phyloP scores from a whole-genome alignment of 768 basidiomycete species.

The Lentinus tigrinus region DNA sequence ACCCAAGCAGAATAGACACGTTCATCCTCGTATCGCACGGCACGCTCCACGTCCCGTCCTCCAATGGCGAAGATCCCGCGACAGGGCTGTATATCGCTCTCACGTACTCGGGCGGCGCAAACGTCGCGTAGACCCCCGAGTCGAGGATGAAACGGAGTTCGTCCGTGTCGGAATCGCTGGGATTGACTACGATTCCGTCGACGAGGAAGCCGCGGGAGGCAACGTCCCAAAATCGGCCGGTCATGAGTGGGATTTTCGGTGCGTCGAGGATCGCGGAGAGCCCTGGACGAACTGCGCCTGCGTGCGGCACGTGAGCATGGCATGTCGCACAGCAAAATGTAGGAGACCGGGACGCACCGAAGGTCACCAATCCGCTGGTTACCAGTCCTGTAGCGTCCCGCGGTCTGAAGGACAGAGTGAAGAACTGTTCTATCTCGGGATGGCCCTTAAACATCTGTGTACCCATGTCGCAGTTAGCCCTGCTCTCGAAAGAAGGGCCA shows the following conservation, averaged over 20 bases:
- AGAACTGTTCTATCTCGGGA: not conserved
- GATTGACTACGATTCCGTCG: not conserved
- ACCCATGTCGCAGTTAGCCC: not conserved
- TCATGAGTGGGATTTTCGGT: not conserved
- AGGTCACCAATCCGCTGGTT: not conserved
- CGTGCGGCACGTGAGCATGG: not conserved
- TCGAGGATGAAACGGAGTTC: not conserved
- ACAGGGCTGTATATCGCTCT: conserved; percentile 7
- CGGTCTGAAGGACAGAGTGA: not conserved
- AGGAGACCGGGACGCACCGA: not conserved
- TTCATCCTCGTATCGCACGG: conserved; percentile 10
- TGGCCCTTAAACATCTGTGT: not conserved
- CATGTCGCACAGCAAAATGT: not conserved
- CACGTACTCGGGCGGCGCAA: conserved; percentile 2
- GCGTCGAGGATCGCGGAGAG: not conserved
- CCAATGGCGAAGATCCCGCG: conserved; percentile 4
- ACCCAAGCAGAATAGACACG: conserved; percentile 9
- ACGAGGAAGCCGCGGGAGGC: not conserved
- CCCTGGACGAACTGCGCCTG: not conserved
- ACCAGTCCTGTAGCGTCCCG: not conserved
- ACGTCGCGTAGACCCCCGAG: not conserved
- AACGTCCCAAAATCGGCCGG: not conserved
- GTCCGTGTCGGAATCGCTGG: not conserved
- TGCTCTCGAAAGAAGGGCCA: not conserved
- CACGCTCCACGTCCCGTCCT: conserved; percentile 2